Percentiles rank a stretch among this genome's conserved stretches.
Conservation (phyloP, 176 grass and related monocot genomes). For the Oryza meyeriana region DNA sequence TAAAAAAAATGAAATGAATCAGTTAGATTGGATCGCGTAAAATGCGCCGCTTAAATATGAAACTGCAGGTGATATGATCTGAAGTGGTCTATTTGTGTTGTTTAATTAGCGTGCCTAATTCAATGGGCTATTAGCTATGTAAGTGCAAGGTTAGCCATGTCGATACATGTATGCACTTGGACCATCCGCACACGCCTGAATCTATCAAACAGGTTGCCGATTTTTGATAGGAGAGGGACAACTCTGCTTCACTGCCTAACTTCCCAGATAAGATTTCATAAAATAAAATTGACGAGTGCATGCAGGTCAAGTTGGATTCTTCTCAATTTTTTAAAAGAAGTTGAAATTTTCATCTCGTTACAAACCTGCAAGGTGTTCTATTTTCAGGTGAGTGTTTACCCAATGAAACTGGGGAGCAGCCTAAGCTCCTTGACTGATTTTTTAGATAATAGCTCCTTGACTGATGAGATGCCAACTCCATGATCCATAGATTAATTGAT, state of each 20-base stretch:
- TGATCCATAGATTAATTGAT: neutral
- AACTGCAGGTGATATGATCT: neutral
- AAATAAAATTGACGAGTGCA: neutral
- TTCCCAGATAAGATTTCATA: neutral
- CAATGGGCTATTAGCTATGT: neutral
- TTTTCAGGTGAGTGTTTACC: neutral
- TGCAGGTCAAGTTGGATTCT: neutral
- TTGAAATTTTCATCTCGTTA: neutral
- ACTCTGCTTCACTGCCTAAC: slow-evolving; percentile 22
- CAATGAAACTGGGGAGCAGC: neutral
- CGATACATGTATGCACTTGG: slow-evolving; percentile 1
- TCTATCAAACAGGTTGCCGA: neutral
- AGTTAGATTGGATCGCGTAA: neutral
- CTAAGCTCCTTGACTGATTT: too few relatives aligned
- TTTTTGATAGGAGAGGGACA: neutral
- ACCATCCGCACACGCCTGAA: slow-evolving; percentile 25
- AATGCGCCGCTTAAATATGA: neutral
- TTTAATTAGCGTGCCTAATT: neutral
- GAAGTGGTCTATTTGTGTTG: neutral
- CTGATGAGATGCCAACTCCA: slow-evolving; percentile 3
- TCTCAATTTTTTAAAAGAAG: neutral
- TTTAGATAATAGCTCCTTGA: too few relatives aligned
- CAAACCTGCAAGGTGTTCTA: neutral
- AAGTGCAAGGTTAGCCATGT: neutral
- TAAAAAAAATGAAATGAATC: too few relatives aligned